Evolutionary conservation across 805 yeast species (phyloP).

Genomic region (Barnettozyma sucrosica): DNA sequence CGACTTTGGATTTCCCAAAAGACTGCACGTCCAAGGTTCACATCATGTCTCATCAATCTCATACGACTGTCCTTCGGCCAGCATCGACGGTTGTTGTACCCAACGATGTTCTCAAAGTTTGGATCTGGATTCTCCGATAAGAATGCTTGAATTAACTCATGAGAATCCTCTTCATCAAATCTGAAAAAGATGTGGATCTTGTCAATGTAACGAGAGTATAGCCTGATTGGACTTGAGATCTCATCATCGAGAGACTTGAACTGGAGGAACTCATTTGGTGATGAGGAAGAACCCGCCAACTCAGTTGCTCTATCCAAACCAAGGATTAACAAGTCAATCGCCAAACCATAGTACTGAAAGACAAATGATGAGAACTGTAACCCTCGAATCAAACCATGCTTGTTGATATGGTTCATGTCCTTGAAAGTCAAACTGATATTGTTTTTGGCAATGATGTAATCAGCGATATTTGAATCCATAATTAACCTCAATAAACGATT

Average conservation of each 20-base stretch:
- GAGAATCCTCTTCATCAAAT: conserved; percentile 67
- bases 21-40: conserved; percentile 84
- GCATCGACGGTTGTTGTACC: conserved; percentile 82
- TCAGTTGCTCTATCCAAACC: conserved; percentile 87
- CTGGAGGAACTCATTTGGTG: conserved; percentile 76
- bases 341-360: conserved; percentile 83
- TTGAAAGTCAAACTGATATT: conserved; percentile 78
- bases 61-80: conserved; percentile 94
- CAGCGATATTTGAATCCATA: conserved; percentile 88
- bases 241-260: conserved; percentile 57
- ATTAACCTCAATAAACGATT: conserved; percentile 76
- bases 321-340: conserved; percentile 71
- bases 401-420: conserved; percentile 93
- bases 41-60: conserved; percentile 88
- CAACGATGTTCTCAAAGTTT: conserved; percentile 77
- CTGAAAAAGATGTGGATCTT: conserved; percentile 74
- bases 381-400: conserved; percentile 83
- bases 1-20: conserved; percentile 86
- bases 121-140: conserved; percentile 88
- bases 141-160: conserved; percentile 68
- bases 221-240: conserved; percentile 64
- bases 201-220: conserved; percentile 81
- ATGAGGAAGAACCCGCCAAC: conserved; percentile 68
- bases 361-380: conserved; percentile 87
- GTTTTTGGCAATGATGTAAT: conserved; percentile 87